Evolutionary conservation across 2,329 filamentous ascomycete genomes (phyloP), one percentile per base, ranked within the genome.

Genomic region (Diaporthe sp.): DNA sequence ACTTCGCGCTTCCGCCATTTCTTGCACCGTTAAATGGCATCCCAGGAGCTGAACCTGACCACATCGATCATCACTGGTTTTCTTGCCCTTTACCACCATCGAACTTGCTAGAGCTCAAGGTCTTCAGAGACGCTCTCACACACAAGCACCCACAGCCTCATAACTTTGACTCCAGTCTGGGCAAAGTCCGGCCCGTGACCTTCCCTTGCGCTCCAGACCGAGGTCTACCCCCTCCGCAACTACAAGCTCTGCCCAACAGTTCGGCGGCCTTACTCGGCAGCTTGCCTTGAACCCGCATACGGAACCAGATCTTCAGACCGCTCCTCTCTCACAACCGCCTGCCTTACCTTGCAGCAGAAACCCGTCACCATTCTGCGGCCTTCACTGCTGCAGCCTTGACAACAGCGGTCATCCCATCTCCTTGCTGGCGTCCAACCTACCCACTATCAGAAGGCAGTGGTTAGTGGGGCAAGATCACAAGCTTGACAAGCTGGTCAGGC

Each of bases 231-330:
- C 25, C 71, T 28, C 28, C 58, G 15, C 34, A 44, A 17, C 37
- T 39, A 15, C n/a, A 17, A 31, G 49, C 49, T 37, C n/a, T 73
- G 25, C 55, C 71, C 49, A 37, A 73, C 25, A 25, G 34, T 44
- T 34, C 47, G 31, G 8, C 28, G 28, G 34, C 34, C 34, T 55
- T 44, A 8, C 17, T n/a, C 71, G 71, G 71, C 58, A 65, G 58
- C 58, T 44, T 73, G 71, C 71, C 34, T 73, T 65, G 37, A 73
- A 57, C 71, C 25, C 61, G 71, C 71, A 73, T 73, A 65, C 71
- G 58, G 58, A 73, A 73, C 71, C 71, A 73, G 34, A 73, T 12
- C 47, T 44, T 17, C 58, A 73, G 58, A 73, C 71, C 71, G 58
- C 71, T 17, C 57, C 47, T 44, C 49, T 37, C 31, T 5, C 2